Conservation (phyloP, 164 flowering plant genomes). For the Magnolia kwangsiensis region DNA sequence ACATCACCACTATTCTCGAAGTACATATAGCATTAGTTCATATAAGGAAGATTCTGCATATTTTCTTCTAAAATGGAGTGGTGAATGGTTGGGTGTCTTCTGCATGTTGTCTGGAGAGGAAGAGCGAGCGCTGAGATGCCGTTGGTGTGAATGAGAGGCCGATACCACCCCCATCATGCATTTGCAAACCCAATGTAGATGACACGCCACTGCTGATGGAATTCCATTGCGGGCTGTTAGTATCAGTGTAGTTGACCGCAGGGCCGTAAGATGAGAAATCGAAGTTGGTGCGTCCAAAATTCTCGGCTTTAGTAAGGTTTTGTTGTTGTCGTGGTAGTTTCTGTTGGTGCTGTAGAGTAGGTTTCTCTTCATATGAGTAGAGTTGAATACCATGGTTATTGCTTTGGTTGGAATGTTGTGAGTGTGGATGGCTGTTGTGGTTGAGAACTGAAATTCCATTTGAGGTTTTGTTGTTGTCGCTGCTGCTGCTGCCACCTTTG, state of each 20-base stretch:
- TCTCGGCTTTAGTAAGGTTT: conserved; percentile 28
- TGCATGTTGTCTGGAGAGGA: conserved; percentile 50
- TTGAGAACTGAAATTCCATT: conserved; percentile 27
- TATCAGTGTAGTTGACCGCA: conserved; percentile 22
- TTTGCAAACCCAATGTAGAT: conserved; percentile 77
- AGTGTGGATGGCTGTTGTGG: conserved; percentile 22
- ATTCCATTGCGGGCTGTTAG: conserved; percentile 21
- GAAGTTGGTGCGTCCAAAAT: conserved; percentile 40
- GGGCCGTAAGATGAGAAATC: conserved; percentile 64
- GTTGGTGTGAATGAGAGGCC: conserved; percentile 54
- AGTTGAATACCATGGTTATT: conserved; percentile 14
- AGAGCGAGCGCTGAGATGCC: conserved; percentile 42
- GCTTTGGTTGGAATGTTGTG: conserved; percentile 4
- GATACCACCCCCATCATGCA: conserved; percentile 53
- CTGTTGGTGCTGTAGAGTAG: conserved; percentile 39
- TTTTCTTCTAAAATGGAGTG: conserved; percentile 67
- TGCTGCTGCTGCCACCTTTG: conserved; percentile 45
- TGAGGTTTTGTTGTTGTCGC: conserved; percentile 35
- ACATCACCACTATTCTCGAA: too few relatives aligned
- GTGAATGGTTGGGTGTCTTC: conserved; percentile 61
- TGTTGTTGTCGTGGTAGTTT: conserved; percentile 19
- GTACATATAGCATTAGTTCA: conserved; percentile 22
- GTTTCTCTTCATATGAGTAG: conserved; percentile 45
- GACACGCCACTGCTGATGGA: conserved; percentile 40
- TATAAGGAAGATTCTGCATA: conserved; percentile 62